Base-by-base conservation (phyloP, 768 basidiomycete species). In the Trametes gibbosa region DNA sequence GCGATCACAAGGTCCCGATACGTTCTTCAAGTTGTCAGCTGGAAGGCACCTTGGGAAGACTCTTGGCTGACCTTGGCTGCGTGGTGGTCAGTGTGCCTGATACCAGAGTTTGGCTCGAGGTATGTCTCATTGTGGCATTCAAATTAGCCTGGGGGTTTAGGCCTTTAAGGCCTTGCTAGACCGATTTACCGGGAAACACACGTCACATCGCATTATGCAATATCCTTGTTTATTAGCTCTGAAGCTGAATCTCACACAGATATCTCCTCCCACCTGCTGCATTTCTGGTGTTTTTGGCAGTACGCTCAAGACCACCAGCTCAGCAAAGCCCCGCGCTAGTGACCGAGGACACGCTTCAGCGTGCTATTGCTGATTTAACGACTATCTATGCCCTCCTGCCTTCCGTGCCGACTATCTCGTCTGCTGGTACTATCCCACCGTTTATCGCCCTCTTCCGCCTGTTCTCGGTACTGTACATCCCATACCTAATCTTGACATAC, bases 71-170 rank as follows among this genome's bases (percentile, higher is more conserved):
- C 81, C 1, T 74, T 96, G 43, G 87, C 80, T 0, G 69, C 70
- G 1, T 95, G 90, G 90, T 95, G 92, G 90, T 82, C 81, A 0
- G 24, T 85, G 19, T 92, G 90, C 74, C 75, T 95, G 55, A 77
- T 87, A 71, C 56, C 63, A 10, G 67, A 70, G 14, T 40, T 62
- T 1, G 65, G 62, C 10, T 72, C 92, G 63, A 78, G 80, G 85
- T 58, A n/a, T 23, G n/a, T 43, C 40, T 43, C 25, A 14, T 14
- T 39, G 37, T 39, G 37, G 37, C 37, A 4, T 39, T 39, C 29
- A 10, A 32, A 32, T 32, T 10, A 32, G n/a, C n/a, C 29, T 32
- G 29, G 5, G 29, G 29, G 29, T 32, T n/a, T n/a, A n/a, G n/a
- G n/a, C n/a, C n/a, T n/a, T n/a, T n/a, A n/a, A n/a, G n/a, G n/a